Evolutionary conservation across 2,329 filamentous ascomycete genomes (phyloP).

Genomic region (Aureobasidium vineae): DNA sequence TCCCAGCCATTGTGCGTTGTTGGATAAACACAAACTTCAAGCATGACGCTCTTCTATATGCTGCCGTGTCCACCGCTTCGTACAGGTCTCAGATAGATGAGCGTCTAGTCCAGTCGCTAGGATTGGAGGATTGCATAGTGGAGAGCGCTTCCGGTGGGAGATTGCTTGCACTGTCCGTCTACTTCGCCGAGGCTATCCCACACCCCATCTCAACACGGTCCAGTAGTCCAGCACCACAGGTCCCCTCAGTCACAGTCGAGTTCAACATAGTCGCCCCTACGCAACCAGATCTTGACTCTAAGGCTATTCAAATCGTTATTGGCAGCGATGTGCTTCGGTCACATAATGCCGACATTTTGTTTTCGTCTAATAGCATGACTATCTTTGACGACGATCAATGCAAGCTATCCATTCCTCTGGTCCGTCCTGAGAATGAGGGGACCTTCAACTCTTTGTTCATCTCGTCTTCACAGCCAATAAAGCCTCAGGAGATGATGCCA

Average conservation of each 20-base stretch:
- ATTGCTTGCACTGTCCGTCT: conserved; percentile 75
- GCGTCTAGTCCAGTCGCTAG: conserved; percentile 71
- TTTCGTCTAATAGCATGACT: conserved; percentile 87
- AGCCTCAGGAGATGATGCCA: not conserved
- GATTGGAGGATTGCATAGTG: conserved; percentile 58
- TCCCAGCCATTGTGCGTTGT: conserved; percentile 91
- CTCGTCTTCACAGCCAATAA: conserved; percentile 35
- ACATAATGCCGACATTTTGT: conserved; percentile 85
- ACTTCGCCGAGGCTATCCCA: conserved; percentile 86
- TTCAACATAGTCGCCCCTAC: conserved; percentile 62
- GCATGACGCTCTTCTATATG: conserved; percentile 84
- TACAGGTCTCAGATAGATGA: conserved; percentile 80
- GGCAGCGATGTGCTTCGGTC: conserved; percentile 83
- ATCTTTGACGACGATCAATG: conserved; percentile 83
- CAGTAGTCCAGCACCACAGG: conserved; percentile 68
- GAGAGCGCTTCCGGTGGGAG: conserved; percentile 54
- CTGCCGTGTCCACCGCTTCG: conserved; percentile 87
- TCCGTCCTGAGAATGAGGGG: conserved; percentile 82
- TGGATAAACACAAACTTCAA: conserved; percentile 92
- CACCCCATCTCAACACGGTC: conserved; percentile 72
- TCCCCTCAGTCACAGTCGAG: conserved; percentile 75
- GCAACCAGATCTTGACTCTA: conserved; percentile 48
- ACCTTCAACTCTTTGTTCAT: conserved; percentile 76
- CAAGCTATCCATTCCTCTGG: conserved; percentile 86
- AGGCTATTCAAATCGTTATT: conserved; percentile 77